Evolutionary conservation across 2,329 filamentous ascomycete genomes (phyloP).

Genomic region (Curvularia sp.): DNA sequence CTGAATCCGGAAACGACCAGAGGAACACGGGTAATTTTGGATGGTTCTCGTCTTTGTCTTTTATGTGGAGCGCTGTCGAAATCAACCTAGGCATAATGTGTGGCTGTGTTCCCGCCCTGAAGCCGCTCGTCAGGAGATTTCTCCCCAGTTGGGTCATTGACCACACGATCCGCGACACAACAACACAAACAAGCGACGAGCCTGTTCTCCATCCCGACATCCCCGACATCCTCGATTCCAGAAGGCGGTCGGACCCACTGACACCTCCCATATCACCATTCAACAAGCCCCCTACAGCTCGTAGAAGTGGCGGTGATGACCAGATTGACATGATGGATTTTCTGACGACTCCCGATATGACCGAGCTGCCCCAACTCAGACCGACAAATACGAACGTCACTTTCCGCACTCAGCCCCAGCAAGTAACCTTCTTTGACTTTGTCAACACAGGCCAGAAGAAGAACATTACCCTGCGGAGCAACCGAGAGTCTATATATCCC

Average conservation of each 20-base stretch:
- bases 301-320: slow-evolving; percentile 31
- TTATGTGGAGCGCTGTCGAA: slow-evolving; percentile 94
- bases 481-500: slow-evolving; percentile 72
- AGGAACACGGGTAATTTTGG: slow-evolving; percentile 60
- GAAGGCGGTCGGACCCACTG: slow-evolving; percentile 28
- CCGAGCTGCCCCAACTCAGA: slow-evolving; percentile 43
- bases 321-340: slow-evolving; percentile 61
- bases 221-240: slow-evolving; percentile 33
- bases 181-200: slow-evolving; percentile 41
- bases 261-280: slow-evolving; percentile 35
- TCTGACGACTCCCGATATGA: slow-evolving; percentile 58
- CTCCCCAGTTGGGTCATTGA: slow-evolving; percentile 64
- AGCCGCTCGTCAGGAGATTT: slow-evolving; percentile 76
- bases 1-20: slow-evolving; percentile 36
- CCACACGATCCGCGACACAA: slow-evolving; percentile 40
- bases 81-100: slow-evolving; percentile 90
- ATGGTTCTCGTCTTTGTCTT: slow-evolving; percentile 79
- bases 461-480: slow-evolving; percentile 71
- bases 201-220: slow-evolving; percentile 35
- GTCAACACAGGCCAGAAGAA: slow-evolving; percentile 72
- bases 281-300: slow-evolving; percentile 32
- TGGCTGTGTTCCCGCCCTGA: slow-evolving; percentile 89
- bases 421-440: slow-evolving; percentile 73
- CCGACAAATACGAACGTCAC: slow-evolving; percentile 48
- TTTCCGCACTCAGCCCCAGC: slow-evolving; percentile 32